Conservation (phyloP, 2,329 filamentous ascomycete species). For the Aquanectria penicillioides region DNA sequence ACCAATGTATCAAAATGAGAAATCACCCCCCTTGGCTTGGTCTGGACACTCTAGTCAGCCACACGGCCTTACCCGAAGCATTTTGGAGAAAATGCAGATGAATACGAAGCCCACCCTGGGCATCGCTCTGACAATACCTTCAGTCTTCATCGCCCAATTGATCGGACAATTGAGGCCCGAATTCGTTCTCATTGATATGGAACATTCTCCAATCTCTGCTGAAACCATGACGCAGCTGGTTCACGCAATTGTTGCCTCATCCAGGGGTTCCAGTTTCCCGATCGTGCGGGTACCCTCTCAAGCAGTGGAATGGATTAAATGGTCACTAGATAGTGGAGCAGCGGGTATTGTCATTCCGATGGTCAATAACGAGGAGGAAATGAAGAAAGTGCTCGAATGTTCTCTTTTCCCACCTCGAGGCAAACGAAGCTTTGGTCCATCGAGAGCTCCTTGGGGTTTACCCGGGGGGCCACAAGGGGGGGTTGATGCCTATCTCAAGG, state of each 20-base stretch:
- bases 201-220: background rate
- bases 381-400: background rate
- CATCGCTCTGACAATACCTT: background rate
- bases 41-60: no score
- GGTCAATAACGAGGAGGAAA: background rate
- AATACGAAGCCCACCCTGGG: background rate
- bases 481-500: background rate
- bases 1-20: no score
- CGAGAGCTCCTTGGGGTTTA: background rate
- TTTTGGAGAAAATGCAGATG: no score
- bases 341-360: conserved; percentile 5
- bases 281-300: background rate
- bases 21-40: no score
- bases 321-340: conserved; percentile 8
- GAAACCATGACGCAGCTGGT: background rate
- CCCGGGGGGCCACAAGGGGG: background rate
- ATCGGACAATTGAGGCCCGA: background rate
- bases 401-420: background rate
- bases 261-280: background rate
- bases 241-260: conserved; percentile 1
- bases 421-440: background rate
- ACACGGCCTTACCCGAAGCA: no score
- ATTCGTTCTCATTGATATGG: conserved; percentile 8
- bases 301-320: conserved; percentile 10
- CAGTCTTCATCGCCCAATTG: background rate